Evolutionary conservation across 768 basidiomycete species (phyloP).

Genomic region (Tylopilus vinaceipallidus): DNA sequence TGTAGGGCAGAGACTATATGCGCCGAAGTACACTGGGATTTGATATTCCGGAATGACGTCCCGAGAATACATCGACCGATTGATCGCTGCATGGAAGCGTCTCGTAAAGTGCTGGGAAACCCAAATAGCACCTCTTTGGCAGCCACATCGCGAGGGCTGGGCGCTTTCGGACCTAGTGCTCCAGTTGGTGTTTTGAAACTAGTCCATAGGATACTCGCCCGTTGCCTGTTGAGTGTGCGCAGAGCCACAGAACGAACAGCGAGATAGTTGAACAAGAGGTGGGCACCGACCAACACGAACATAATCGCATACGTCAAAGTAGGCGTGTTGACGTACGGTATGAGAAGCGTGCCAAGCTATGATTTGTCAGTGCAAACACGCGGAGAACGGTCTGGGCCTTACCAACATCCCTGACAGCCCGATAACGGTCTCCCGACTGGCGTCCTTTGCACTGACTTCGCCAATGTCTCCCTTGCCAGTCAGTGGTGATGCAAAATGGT

Average conservation of each 20-base stretch:
- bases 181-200: slow-evolving; percentile 8
- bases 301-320: slow-evolving; percentile 50
- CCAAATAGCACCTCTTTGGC: slow-evolving; percentile 45
- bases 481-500: slow-evolving; percentile 59
- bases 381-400: slow-evolving; percentile 15
- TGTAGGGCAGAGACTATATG: slow-evolving; percentile 33
- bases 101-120: slow-evolving; percentile 37
- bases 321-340: slow-evolving; percentile 51
- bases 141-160: slow-evolving; percentile 40
- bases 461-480: slow-evolving; percentile 59
- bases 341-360: slow-evolving; percentile 59
- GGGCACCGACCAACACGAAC: slow-evolving; percentile 48
- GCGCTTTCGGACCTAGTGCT: slow-evolving; percentile 13
- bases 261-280: slow-evolving; percentile 57
- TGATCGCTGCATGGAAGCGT: slow-evolving; percentile 30
- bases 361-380: not conserved
- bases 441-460: slow-evolving; percentile 70
- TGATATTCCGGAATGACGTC: slow-evolving; percentile 37
- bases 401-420: slow-evolving; percentile 69
- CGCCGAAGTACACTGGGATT: slow-evolving; percentile 3
- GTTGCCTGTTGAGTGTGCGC: slow-evolving; percentile 59
- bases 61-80: slow-evolving; percentile 53
- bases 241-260: slow-evolving; percentile 59
- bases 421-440: slow-evolving; percentile 69
- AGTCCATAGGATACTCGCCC: slow-evolving; percentile 53